Conservation (phyloP, 2,329 filamentous ascomycete genomes). For the Penicillium sp. region DNA sequence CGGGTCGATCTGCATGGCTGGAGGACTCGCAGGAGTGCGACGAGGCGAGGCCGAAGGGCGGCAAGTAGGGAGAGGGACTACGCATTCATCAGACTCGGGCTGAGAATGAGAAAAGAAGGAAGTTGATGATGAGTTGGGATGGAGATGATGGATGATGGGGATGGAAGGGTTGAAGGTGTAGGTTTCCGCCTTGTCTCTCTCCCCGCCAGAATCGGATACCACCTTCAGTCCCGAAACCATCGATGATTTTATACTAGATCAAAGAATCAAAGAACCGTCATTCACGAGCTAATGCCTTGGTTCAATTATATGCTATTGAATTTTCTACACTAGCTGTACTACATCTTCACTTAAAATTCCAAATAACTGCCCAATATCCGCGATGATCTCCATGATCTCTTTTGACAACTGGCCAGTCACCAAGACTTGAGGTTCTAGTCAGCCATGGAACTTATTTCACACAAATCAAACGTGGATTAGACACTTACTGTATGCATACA, state of each 20-base stretch:
- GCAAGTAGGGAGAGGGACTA: slow-evolving; percentile 32
- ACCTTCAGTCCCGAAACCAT: slow-evolving; percentile 11
- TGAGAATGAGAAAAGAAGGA: slow-evolving; percentile 11
- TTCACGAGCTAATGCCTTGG: neutral
- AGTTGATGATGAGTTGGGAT: slow-evolving; percentile 11
- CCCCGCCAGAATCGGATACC: slow-evolving; percentile 30
- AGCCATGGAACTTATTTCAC: neutral
- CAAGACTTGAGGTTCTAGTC: slow-evolving; percentile 48
- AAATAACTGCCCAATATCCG: slow-evolving; percentile 60
- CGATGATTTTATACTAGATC: neutral
- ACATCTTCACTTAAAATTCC: slow-evolving; percentile 63
- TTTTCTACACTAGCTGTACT: slow-evolving; percentile 53
- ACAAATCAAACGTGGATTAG: neutral
- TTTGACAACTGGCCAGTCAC: slow-evolving; percentile 62
- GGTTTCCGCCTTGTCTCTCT: slow-evolving; percentile 22
- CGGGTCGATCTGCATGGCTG: slow-evolving; percentile 48
- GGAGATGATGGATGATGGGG: slow-evolving; percentile 7
- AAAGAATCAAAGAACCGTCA: neutral
- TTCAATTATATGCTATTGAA: neutral
- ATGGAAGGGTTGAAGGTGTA: slow-evolving; percentile 29
- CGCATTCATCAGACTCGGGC: slow-evolving; percentile 38
- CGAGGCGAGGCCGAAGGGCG: slow-evolving; percentile 44
- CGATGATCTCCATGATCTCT: slow-evolving; percentile 56
- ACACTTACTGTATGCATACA: slow-evolving; percentile 81
- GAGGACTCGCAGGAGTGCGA: slow-evolving; percentile 34